These are phyloP conservation scores for Leccinum solheimii DNA, from an alignment of 1,284 basidiomycete species.

Conservation along the genomic window DNA sequence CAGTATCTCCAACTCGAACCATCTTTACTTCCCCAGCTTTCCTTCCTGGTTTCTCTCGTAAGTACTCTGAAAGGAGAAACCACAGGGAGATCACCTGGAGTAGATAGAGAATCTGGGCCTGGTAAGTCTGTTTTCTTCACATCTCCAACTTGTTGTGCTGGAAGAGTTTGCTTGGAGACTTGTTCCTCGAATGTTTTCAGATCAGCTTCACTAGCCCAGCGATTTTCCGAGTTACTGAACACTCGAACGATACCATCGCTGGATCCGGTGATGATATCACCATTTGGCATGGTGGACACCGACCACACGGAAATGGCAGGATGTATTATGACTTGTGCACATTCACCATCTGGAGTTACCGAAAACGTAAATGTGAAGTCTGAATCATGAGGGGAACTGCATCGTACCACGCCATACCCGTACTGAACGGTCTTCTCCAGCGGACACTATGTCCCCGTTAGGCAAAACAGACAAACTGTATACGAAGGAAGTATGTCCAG, in stretches of 20 bases:
- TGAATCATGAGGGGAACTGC: background rate
- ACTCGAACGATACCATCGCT: slow-evolving; percentile 89
- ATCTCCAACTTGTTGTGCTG: slow-evolving; percentile 86
- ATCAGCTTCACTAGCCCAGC: slow-evolving; percentile 71
- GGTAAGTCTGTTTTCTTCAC: slow-evolving; percentile 88
- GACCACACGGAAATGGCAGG: slow-evolving; percentile 96
- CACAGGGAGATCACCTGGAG: slow-evolving; percentile 53
- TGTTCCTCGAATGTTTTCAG: slow-evolving; percentile 72
- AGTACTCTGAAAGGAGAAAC: slow-evolving; percentile 2
- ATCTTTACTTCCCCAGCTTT: slow-evolving; percentile 93
- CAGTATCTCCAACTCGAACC: slow-evolving; percentile 75
- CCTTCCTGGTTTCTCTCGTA: slow-evolving; percentile 55
- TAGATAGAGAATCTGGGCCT: slow-evolving; percentile 75
- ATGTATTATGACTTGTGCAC: slow-evolving; percentile 84
- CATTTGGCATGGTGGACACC: slow-evolving; percentile 80
- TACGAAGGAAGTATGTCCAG: slow-evolving; percentile 96
- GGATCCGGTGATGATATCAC: slow-evolving; percentile 88
- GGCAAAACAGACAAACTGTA: slow-evolving; percentile 88
- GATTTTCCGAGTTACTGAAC: slow-evolving; percentile 75
- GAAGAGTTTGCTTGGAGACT: slow-evolving; percentile 69
- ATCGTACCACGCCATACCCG: slow-evolving; percentile 72
- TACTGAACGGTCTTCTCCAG: slow-evolving; percentile 83
- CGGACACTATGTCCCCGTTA: slow-evolving; percentile 70
- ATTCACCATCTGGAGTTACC: slow-evolving; percentile 60
- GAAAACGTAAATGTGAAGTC: background rate